Evolutionary conservation across 129 eudicot species (phyloP), one percentile per base, ranked within the genome.

Genomic region (Helianthus annuus): DNA sequence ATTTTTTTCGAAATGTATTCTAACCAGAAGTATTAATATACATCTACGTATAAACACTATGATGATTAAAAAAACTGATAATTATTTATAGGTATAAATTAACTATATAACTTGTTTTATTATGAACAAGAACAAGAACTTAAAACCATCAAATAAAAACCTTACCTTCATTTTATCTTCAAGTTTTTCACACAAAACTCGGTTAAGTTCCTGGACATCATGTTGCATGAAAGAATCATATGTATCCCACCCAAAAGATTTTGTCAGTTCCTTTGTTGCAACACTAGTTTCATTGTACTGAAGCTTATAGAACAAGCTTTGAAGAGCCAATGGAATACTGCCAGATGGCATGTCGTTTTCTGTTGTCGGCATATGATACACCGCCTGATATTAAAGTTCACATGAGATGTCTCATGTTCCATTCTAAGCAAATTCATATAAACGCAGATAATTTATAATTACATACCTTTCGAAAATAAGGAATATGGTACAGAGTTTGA

Each of bases 171-270:
- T 93, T 83, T 93, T 93, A 76, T 93, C 98, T 78, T 93, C 98
- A 69, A 93, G 98, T 82, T 93, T 93, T 81, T 93, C 98, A 81
- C 89, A 85, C 64, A 93, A 71, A 42, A 93, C 98, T 76, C 98
- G 81, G 52, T 93, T 93, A 54, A 93, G 96, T 81, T 93, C 98
- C 84, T 93, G 98, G 61, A 90, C 98, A 81, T 93, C 98, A 77
- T 93, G 98, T 84, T 93, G 96, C 98, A 93, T 85, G 78, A 93
- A 93, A 58, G 98, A 93, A 80, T 93, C 98, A 80, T 87, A 89
- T 9, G 98, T 87, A 80, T 93, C 98, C 98, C 98, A 93, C 29
- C 98, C 97, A 85, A 93, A 93, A 45, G 98, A 93, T 78, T 87
- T 93, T 29, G 98, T 93, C 85, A 93, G 76, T 42, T 89, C 97